These are phyloP conservation scores for Graphium sp. DNA, from an alignment of 2,329 filamentous ascomycete species.

Conservation along the genomic window DNA sequence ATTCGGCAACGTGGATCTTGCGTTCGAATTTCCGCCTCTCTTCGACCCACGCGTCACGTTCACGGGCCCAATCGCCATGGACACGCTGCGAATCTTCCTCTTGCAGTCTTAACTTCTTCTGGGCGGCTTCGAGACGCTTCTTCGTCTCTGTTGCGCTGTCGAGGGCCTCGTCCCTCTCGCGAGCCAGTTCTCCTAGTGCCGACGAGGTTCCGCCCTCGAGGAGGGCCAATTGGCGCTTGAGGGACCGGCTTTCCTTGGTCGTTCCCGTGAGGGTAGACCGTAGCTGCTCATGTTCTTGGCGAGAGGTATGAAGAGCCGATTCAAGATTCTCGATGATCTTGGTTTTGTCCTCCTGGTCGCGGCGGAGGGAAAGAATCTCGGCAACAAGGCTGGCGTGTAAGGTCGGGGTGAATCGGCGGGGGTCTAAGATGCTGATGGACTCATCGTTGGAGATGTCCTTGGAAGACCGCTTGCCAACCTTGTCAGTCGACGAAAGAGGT, in stretches of 20 bases:
- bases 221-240: constrained; percentile 73
- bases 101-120: constrained; percentile 61
- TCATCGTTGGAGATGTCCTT: constrained; percentile 49
- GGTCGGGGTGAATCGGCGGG: constrained; percentile 84
- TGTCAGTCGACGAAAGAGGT: constrained; percentile 22
- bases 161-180: constrained; percentile 73
- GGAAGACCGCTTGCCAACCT: constrained; percentile 31
- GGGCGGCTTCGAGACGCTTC: constrained; percentile 57
- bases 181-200: constrained; percentile 65
- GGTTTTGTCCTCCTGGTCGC: constrained; percentile 82
- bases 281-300: constrained; percentile 58
- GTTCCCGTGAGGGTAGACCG: constrained; percentile 43
- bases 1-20: constrained; percentile 80
- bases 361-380: constrained; percentile 72
- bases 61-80: constrained; percentile 66
- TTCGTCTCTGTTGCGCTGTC: constrained; percentile 56
- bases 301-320: constrained; percentile 49
- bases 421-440: constrained; percentile 61
- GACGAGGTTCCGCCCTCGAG: constrained; percentile 80
- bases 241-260: constrained; percentile 59
- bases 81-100: constrained; percentile 71
- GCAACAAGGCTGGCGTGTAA: constrained; percentile 88
- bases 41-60: constrained; percentile 72
- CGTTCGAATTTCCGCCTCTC: constrained; percentile 71
- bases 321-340: constrained; percentile 79